Evolutionary conservation across 352 stramenopile species (phyloP).

Genomic region (Phytophthora syringae): DNA sequence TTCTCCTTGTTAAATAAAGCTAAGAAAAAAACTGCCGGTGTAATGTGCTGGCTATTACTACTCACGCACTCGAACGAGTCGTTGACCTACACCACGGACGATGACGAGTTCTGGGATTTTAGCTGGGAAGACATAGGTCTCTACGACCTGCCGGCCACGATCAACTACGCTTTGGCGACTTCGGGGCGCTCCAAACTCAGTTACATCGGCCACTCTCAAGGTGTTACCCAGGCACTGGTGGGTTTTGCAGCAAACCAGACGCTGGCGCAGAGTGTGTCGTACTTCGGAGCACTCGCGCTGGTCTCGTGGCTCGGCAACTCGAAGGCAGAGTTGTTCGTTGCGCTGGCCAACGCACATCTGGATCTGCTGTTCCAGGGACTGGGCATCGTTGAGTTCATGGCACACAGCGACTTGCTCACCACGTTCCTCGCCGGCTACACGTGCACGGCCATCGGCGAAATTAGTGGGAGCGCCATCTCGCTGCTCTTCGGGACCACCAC

Average conservation of each 20-base stretch:
- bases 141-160: conserved; percentile 51
- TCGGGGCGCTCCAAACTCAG: conserved; percentile 42
- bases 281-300: conserved; percentile 56
- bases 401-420: conserved; percentile 43
- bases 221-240: conserved; percentile 55
- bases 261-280: conserved; percentile 52
- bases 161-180: conserved; percentile 44
- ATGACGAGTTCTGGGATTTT: too few relatives aligned
- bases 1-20: too few relatives aligned
- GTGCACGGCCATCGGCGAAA: conserved; percentile 42
- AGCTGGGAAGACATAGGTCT: conserved; percentile 57
- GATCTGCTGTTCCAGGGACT: conserved; percentile 43
- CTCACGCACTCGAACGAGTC: too few relatives aligned
- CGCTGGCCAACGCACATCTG: conserved; percentile 38
- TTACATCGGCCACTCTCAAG: conserved; percentile 63
- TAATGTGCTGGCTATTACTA: too few relatives aligned
- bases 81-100: too few relatives aligned
- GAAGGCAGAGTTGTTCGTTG: conserved; percentile 40
- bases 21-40: too few relatives aligned
- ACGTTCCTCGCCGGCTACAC: conserved; percentile 43
- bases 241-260: conserved; percentile 58
- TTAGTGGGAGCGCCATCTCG: conserved; percentile 45
- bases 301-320: conserved; percentile 35
- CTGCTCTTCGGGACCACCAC: conserved; percentile 43
- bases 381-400: conserved; percentile 42